phyloP scores from a whole-genome alignment of 2,329 filamentous ascomycete genomes.

The Fusarium oxysporum region DNA sequence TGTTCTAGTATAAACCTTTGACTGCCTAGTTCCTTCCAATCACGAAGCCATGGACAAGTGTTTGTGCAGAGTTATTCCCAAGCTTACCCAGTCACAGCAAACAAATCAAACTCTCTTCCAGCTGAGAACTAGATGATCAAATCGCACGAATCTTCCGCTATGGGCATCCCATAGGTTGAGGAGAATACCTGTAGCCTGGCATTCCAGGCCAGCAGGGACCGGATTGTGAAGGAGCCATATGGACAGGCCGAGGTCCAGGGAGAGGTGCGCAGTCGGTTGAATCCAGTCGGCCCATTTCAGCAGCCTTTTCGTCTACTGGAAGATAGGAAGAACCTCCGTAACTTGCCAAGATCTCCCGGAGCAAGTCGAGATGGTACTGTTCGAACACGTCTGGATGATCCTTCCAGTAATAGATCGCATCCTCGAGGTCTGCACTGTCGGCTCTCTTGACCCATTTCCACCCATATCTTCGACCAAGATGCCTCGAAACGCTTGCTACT shows the following conservation, averaged over 20 bases:
- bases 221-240: neutral
- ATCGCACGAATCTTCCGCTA: too few relatives aligned
- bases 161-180: neutral
- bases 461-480: neutral
- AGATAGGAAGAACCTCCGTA: neutral
- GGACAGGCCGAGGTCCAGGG: neutral
- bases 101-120: neutral
- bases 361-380: neutral
- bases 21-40: neutral
- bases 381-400: neutral
- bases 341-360: neutral
- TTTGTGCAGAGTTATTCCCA: neutral
- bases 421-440: neutral
- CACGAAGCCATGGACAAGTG: neutral
- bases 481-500: neutral
- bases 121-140: neutral
- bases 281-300: neutral
- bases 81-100: neutral
- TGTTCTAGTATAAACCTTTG: neutral
- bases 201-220: accelerated
- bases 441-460: neutral
- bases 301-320: neutral
- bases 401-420: neutral
- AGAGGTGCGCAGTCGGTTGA: neutral
- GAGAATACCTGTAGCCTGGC: too few relatives aligned